Evolutionary conservation across 164 flowering plant genomes (phyloP).

Genomic region (Tetracentron sinense): DNA sequence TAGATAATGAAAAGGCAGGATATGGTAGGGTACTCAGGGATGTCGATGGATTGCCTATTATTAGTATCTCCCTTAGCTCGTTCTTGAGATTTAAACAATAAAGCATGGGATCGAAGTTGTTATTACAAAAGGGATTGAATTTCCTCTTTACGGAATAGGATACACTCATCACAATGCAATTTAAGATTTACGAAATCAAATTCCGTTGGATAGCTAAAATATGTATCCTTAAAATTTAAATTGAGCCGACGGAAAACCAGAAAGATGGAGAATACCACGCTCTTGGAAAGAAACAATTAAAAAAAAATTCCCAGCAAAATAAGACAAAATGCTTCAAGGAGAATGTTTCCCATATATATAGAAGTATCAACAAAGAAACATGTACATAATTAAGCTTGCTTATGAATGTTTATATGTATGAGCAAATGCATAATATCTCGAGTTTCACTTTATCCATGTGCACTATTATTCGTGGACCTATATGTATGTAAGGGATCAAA

Average conservation of each 20-base stretch:
- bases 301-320: too few relatives aligned
- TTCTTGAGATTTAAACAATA: background rate
- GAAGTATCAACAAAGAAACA: too few relatives aligned
- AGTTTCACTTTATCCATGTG: background rate
- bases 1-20: background rate
- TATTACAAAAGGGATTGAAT: too few relatives aligned
- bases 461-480: too few relatives aligned
- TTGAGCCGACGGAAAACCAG: background rate
- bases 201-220: background rate
- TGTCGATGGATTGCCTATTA: background rate
- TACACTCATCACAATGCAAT: too few relatives aligned
- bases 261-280: background rate
- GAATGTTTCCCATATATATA: too few relatives aligned
- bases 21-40: background rate
- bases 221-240: background rate
- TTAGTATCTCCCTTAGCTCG: background rate
- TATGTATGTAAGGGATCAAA: conserved; percentile 16
- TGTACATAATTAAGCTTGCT: too few relatives aligned
- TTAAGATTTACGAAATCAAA: background rate
- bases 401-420: background rate
- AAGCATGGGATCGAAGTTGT: background rate
- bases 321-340: too few relatives aligned
- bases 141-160: too few relatives aligned
- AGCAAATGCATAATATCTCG: too few relatives aligned
- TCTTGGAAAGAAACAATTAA: too few relatives aligned